These are phyloP conservation scores for Apiospora pterosperma DNA, from an alignment of 2,329 filamentous ascomycete species.

Conservation along the genomic window DNA sequence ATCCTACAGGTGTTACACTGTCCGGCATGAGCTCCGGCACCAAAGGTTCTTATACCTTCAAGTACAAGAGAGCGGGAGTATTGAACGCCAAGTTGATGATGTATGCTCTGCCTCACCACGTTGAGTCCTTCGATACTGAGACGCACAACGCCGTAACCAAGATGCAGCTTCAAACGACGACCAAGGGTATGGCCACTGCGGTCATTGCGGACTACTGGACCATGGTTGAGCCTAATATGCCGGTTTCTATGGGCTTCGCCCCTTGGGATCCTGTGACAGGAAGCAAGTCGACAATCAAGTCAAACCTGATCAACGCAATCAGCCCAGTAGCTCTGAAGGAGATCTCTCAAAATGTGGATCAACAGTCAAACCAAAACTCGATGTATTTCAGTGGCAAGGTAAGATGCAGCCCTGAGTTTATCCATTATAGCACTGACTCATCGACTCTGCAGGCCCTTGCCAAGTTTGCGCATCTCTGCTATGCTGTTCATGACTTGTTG, in stretches of 20 bases:
- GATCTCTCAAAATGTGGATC: constrained; percentile 70
- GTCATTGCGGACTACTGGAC: constrained; percentile 73
- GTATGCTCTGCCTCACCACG: constrained; percentile 86
- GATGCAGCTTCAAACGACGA: constrained; percentile 71
- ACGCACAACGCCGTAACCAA: constrained; percentile 47
- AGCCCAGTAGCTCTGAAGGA: constrained; percentile 65
- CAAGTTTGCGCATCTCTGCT: constrained; percentile 70
- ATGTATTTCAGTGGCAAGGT: constrained; percentile 94
- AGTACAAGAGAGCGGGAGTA: constrained; percentile 69
- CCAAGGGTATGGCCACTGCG: constrained; percentile 76
- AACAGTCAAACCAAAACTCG: constrained; percentile 72
- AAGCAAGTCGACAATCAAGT: constrained; percentile 43
- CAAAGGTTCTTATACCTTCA: constrained; percentile 69
- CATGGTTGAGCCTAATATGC: constrained; percentile 71
- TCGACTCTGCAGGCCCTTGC: constrained; percentile 53
- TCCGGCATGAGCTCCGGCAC: constrained; percentile 58
- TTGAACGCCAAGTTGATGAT: constrained; percentile 63
- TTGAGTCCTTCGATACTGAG: constrained; percentile 65
- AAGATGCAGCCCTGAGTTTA: neutral
- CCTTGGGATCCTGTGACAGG: constrained; percentile 66
- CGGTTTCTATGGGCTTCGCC: constrained; percentile 69
- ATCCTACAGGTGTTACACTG: constrained; percentile 61
- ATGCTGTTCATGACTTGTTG: constrained; percentile 62
- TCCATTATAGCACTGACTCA: constrained; percentile 7
- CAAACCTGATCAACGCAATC: constrained; percentile 57